Evolutionary conservation across 2,329 filamentous ascomycete species (phyloP).

Genomic region (Trichoderma sp.): DNA sequence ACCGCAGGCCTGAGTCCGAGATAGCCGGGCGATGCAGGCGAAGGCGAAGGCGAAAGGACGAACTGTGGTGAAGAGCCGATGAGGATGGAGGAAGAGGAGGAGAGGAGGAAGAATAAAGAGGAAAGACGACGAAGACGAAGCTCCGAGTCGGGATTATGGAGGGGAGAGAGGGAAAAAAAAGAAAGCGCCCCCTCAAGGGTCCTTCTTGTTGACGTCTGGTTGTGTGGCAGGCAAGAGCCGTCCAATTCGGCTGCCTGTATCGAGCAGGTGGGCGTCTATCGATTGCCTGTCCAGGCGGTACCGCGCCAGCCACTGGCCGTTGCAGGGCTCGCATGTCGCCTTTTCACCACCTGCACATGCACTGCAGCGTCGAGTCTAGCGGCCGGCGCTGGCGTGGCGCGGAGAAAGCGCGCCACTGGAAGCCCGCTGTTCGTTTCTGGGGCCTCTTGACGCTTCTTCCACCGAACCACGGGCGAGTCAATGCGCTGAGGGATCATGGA

Average conservation of each 20-base stretch:
- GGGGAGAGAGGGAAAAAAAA: not conserved
- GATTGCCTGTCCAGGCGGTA: not conserved
- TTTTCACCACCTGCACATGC: not conserved
- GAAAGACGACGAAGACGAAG: not conserved
- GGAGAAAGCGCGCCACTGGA: not conserved
- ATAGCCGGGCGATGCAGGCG: constrained; percentile 9
- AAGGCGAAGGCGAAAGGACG: not conserved
- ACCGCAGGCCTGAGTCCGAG: constrained; percentile 1
- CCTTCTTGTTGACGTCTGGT: not conserved
- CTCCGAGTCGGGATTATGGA: not conserved
- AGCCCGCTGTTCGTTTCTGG: constrained; percentile 25
- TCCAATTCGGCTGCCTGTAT: constrained; percentile 15
- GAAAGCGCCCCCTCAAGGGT: not conserved
- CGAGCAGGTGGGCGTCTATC: constrained; percentile 11
- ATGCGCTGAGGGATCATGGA: not conserved
- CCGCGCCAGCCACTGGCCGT: not conserved
- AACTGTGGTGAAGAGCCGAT: not conserved
- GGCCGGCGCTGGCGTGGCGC: not conserved
- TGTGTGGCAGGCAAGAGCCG: not conserved
- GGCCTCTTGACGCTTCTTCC: not conserved
- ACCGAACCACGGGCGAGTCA: not conserved
- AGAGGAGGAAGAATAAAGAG: not conserved
- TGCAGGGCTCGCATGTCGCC: not conserved
- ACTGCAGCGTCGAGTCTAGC: too few relatives aligned
- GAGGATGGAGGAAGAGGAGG: not conserved